These are phyloP conservation scores for Candida gigantensis DNA, from an alignment of 1,139 yeast genomes.

Conservation along the genomic window DNA sequence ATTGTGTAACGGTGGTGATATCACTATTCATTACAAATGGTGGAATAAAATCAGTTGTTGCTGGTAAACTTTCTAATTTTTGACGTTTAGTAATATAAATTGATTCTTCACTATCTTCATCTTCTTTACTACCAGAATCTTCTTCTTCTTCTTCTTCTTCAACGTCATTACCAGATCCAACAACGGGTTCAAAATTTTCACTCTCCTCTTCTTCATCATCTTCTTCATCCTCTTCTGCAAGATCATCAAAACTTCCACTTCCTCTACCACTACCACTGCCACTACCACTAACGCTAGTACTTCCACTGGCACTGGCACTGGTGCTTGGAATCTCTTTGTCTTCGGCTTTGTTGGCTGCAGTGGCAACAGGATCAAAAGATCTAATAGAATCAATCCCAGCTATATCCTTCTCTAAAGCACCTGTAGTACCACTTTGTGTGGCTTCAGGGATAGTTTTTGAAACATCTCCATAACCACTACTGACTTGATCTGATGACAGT, in stretches of 20 bases:
- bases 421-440: too few relatives aligned
- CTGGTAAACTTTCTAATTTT: slow-evolving; percentile 11
- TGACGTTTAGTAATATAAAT: slow-evolving; percentile 9
- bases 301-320: slow-evolving; percentile 33
- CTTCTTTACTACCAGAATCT: slow-evolving; percentile 4
- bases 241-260: slow-evolving; percentile 20
- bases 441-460: slow-evolving; percentile 17
- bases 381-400: too few relatives aligned
- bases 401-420: too few relatives aligned
- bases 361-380: too few relatives aligned
- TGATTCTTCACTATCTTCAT: slow-evolving; percentile 10
- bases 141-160: slow-evolving; percentile 16
- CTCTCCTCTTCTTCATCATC: slow-evolving; percentile 1
- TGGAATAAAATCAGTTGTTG: slow-evolving; percentile 12
- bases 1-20: slow-evolving; percentile 15
- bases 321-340: slow-evolving; percentile 40
- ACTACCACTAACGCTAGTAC: slow-evolving; percentile 19
- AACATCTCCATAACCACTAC: slow-evolving; percentile 14
- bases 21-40: slow-evolving; percentile 15
- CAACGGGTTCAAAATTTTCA: background rate
- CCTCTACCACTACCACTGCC: slow-evolving; percentile 34
- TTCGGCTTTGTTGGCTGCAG: slow-evolving; percentile 33
- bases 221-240: slow-evolving; percentile 22
- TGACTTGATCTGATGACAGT: slow-evolving; percentile 31
- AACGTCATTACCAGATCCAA: background rate